Conservation (phyloP, 129 eudicot species). For the Oenanthe sinensis region DNA sequence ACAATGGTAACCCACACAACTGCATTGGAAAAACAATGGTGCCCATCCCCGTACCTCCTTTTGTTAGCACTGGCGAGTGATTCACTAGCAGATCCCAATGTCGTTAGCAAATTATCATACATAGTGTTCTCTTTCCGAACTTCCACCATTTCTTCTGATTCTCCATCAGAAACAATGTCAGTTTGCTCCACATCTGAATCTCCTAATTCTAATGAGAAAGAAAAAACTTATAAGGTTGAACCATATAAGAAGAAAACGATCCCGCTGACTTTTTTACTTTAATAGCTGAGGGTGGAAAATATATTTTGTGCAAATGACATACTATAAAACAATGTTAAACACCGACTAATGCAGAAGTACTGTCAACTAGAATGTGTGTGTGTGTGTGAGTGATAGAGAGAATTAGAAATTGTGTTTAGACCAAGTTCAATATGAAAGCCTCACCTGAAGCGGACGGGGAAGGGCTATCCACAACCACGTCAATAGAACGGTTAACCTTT, state of each 20-base stretch:
- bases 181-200: conserved; percentile 28
- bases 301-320: not conserved
- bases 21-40: not conserved
- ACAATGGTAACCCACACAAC: not conserved
- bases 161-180: conserved; percentile 41
- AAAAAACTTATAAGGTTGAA: not conserved
- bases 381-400: not conserved
- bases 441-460: conserved; percentile 33
- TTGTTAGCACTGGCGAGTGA: conserved; percentile 44
- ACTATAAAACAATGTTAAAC: not conserved
- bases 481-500: conserved; percentile 18
- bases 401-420: not conserved
- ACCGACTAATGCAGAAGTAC: not conserved
- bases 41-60: conserved; percentile 30
- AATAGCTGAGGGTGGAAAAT: not conserved
- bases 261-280: not conserved
- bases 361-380: not conserved
- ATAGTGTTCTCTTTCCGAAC: conserved; percentile 43
- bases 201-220: conserved; percentile 15
- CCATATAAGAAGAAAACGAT: not conserved
- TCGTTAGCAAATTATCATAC: conserved; percentile 56
- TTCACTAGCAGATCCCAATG: conserved; percentile 41
- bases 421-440: not conserved
- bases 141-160: conserved; percentile 34
- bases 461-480: conserved; percentile 12